These are phyloP conservation scores for Fusarium nematophilum DNA, from an alignment of 2,329 filamentous ascomycete genomes.

Conservation along the genomic window DNA sequence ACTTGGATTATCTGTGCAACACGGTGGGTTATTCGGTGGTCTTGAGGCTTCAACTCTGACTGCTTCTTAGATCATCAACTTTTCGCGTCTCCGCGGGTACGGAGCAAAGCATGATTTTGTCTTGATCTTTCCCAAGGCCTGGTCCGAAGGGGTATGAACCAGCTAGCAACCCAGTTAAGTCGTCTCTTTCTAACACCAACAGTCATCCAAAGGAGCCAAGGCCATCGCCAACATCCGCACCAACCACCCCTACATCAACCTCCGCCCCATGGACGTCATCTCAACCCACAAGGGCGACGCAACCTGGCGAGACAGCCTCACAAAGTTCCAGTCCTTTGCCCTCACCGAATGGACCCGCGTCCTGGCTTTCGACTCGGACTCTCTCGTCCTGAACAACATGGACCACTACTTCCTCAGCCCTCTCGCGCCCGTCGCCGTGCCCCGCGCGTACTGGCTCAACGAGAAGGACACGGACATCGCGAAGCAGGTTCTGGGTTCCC, in stretches of 20 bases:
- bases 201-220: neutral
- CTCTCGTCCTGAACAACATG: conserved; percentile 17
- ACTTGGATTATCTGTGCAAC: conserved; percentile 9
- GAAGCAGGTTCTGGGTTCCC: conserved; percentile 11
- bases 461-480: neutral
- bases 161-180: neutral
- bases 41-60: neutral
- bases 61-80: conserved; percentile 2
- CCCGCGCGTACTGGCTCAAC: conserved; percentile 13
- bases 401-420: conserved; percentile 15
- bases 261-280: conserved; percentile 8
- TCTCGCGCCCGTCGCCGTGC: conserved; percentile 2
- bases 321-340: conserved; percentile 19
- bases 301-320: conserved; percentile 20
- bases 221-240: neutral
- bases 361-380: conserved; percentile 20
- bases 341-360: conserved; percentile 20
- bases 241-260: conserved; percentile 5
- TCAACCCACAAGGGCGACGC: conserved; percentile 20
- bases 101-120: conserved; percentile 1
- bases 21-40: neutral
- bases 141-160: neutral
- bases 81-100: neutral
- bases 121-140: conserved; percentile 6
- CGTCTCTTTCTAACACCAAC: neutral